A percentile compares a stretch with the other conserved stretches of the same genome.
Evolutionary conservation across 2,329 filamentous ascomycete genomes (phyloP).

Genomic region (Penicillium sp.): DNA sequence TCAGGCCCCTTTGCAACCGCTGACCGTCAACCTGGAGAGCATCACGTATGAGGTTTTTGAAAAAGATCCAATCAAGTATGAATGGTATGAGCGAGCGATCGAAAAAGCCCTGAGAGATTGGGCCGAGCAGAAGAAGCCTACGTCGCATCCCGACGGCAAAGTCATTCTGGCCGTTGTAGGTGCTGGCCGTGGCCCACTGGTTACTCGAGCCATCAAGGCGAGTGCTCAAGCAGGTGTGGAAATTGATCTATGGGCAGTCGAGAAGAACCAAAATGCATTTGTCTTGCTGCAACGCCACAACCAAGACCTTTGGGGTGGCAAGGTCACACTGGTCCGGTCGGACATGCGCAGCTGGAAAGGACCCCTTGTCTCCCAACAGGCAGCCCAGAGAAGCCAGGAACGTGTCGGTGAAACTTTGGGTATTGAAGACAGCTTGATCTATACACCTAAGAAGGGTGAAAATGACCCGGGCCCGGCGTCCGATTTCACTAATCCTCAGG

Average conservation of each 20-base stretch:
- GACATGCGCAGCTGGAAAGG: slow-evolving; percentile 98
- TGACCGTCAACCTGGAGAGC: slow-evolving; percentile 94
- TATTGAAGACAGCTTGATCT: slow-evolving; percentile 25
- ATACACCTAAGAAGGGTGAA: slow-evolving; percentile 19
- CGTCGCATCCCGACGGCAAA: slow-evolving; percentile 62
- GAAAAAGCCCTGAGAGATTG: slow-evolving; percentile 76
- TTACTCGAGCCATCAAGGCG: slow-evolving; percentile 78
- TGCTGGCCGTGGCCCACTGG: slow-evolving; percentile 84
- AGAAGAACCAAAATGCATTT: slow-evolving; percentile 98
- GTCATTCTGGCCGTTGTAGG: slow-evolving; percentile 89
- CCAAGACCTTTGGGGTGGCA: slow-evolving; percentile 68
- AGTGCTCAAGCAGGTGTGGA: slow-evolving; percentile 69
- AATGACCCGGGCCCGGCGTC: slow-evolving; percentile 39
- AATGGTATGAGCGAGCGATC: slow-evolving; percentile 86
- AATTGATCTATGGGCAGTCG: slow-evolving; percentile 84
- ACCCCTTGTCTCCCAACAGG: slow-evolving; percentile 44
- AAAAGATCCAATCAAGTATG: slow-evolving; percentile 95
- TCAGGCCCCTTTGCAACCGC: slow-evolving; percentile 86
- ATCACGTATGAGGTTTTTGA: slow-evolving; percentile 98
- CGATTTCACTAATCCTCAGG: slow-evolving; percentile 44
- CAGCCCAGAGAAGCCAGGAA: slow-evolving; percentile 14
- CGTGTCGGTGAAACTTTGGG: slow-evolving; percentile 35
- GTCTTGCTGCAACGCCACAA: slow-evolving; percentile 88
- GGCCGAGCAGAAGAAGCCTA: slow-evolving; percentile 65
- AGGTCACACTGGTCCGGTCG: slow-evolving; percentile 83